Evolutionary conservation across 140 eudicot genomes (phyloP).

Genomic region (Senecio squalidus): DNA sequence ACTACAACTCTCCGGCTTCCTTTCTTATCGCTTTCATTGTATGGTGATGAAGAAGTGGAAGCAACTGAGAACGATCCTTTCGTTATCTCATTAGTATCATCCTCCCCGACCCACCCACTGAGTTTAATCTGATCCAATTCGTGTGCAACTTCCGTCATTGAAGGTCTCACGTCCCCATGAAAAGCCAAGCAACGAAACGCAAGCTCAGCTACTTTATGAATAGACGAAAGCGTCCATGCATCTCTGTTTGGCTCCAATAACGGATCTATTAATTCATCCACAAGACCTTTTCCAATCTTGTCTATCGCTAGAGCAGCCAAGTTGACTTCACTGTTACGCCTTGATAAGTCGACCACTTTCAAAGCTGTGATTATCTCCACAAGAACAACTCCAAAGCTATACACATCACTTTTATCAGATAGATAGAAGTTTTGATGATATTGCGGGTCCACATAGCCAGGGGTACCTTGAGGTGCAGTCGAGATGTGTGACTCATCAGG

Average conservation of each 20-base stretch:
- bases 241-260: constrained; percentile 67
- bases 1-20: constrained; percentile 47
- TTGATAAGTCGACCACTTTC: constrained; percentile 77
- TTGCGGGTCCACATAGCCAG: constrained; percentile 93
- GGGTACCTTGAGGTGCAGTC: constrained; percentile 96
- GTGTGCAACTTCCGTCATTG: constrained; percentile 84
- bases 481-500: constrained; percentile 75
- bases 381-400: constrained; percentile 85
- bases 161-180: constrained; percentile 83
- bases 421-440: constrained; percentile 92
- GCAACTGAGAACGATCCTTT: constrained; percentile 54
- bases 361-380: constrained; percentile 79
- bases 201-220: constrained; percentile 79
- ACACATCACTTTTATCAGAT: constrained; percentile 87
- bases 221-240: constrained; percentile 69
- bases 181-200: constrained; percentile 90
- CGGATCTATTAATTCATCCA: constrained; percentile 73
- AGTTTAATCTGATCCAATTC: constrained; percentile 69
- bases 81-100: constrained; percentile 36
- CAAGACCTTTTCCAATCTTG: constrained; percentile 65
- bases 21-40: constrained; percentile 41
- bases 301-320: constrained; percentile 73
- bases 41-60: constrained; percentile 56
- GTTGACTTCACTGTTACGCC: constrained; percentile 69
- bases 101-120: constrained; percentile 57